Conservation (phyloP, 1,139 yeast species). For the Diutina catenulata region DNA sequence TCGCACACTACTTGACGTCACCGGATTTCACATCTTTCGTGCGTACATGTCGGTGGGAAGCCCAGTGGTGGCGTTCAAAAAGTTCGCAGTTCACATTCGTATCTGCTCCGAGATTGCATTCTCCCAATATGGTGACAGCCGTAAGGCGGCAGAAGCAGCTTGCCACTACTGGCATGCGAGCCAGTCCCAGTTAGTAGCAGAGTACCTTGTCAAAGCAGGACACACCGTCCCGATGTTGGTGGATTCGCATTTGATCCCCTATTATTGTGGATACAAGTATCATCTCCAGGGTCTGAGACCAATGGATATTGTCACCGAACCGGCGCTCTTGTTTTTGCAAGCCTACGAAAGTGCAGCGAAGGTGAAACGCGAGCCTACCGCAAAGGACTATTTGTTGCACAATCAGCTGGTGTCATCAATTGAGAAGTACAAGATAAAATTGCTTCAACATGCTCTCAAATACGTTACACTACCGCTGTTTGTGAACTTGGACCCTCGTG, state of each 20-base stretch:
- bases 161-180: conserved; percentile 2
- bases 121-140: conserved; percentile 4
- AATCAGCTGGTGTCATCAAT: too few species aligned
- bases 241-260: neutral
- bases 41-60: neutral
- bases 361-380: too few species aligned
- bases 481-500: too few species aligned
- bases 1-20: neutral
- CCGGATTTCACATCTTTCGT: conserved; percentile 1
- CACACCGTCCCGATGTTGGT: neutral
- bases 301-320: neutral
- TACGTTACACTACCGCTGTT: too few species aligned
- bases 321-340: too few species aligned
- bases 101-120: neutral
- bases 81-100: conserved; percentile 2
- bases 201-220: neutral
- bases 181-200: neutral
- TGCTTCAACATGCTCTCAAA: too few species aligned
- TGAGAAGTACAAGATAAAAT: too few species aligned
- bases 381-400: too few species aligned
- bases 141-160: neutral
- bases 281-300: too few species aligned
- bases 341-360: too few species aligned
- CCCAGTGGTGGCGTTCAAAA: neutral
- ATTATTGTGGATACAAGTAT: neutral